Evolutionary conservation across 306 rosid species (phyloP), one percentile per base, ranked within the genome.

Genomic region (Pachyrhizus erosus): DNA sequence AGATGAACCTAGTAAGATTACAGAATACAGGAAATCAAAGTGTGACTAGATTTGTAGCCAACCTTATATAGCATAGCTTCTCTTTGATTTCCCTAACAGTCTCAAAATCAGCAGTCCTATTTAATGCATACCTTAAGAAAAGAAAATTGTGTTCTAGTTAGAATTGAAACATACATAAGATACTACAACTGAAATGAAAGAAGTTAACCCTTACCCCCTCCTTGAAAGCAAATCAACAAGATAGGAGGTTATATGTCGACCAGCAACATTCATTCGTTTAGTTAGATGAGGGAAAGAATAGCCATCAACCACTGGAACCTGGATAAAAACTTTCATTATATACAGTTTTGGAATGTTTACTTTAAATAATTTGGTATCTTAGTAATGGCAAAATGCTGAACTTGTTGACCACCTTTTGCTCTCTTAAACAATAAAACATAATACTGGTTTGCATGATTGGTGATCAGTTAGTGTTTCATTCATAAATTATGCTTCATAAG

Each of bases 301-400:
- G 83, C 99, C 99, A 72, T 96, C 99, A 82, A 96, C 99, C 70
- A 93, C 99, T 23, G 99, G 99, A 87, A 93, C 99, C 99, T 96
- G 84, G 78, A 88, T 21, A 20, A 76, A 81, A 79, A 45, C 39
- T 70, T 79, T 10, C 42, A 88, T 40, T 2, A 48, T 75, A 62
- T 79, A 70, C 49, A 54, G 55, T 69, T 81, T 78, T 55, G 10
- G 52, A 75, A 74, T 27, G 64, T 72, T 75, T 74, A 52, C 42
- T 37, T 37, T 14, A 68, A 84, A 73, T 60, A 33, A 27, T 45
- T 46, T 6, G 3, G 75, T 33, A 67, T 54, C 40, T 66, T n/a
- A 23, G 39, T 52, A 40, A 61, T 7, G 58, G 31, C 24, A 64
- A 77, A 15, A 51, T 42, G 46, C 20, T 14, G 9, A 73, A 73